These are phyloP conservation scores for Zizania latifolia DNA, from an alignment of 176 grass and related monocot genomes.

Conservation along the genomic window DNA sequence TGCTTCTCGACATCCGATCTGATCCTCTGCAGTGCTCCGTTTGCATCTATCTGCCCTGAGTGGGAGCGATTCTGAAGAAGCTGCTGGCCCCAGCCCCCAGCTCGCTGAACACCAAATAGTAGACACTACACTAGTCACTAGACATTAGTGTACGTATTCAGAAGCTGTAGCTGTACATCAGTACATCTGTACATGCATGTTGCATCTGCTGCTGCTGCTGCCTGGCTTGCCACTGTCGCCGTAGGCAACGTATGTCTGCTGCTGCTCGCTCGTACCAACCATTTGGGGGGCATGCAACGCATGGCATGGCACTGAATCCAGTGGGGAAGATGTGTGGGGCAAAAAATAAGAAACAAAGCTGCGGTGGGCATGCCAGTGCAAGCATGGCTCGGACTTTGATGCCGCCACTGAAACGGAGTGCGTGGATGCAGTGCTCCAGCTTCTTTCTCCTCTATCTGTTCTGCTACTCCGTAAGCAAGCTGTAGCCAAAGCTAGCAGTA, in stretches of 20 bases:
- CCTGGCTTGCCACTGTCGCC: background rate
- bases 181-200: background rate
- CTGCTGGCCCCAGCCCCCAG: background rate
- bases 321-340: slow-evolving; percentile 6
- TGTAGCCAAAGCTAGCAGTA: background rate
- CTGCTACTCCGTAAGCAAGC: background rate
- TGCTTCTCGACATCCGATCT: background rate
- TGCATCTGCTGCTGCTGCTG: background rate
- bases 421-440: slow-evolving; percentile 3
- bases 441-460: slow-evolving; percentile 14
- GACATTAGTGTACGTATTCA: background rate
- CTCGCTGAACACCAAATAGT: background rate
- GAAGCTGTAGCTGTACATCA: background rate
- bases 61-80: background rate
- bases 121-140: background rate
- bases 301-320: slow-evolving; percentile 41
- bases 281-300: background rate
- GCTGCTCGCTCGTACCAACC: background rate
- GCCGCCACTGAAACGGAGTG: background rate
- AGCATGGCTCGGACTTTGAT: slow-evolving; percentile 43
- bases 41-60: background rate
- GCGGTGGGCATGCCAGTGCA: background rate
- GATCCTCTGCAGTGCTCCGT: background rate
- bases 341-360: slow-evolving; percentile 47
- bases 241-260: background rate